Evolutionary conservation across 2,329 filamentous ascomycete genomes (phyloP).

Genomic region (Aspergillus sojae): DNA sequence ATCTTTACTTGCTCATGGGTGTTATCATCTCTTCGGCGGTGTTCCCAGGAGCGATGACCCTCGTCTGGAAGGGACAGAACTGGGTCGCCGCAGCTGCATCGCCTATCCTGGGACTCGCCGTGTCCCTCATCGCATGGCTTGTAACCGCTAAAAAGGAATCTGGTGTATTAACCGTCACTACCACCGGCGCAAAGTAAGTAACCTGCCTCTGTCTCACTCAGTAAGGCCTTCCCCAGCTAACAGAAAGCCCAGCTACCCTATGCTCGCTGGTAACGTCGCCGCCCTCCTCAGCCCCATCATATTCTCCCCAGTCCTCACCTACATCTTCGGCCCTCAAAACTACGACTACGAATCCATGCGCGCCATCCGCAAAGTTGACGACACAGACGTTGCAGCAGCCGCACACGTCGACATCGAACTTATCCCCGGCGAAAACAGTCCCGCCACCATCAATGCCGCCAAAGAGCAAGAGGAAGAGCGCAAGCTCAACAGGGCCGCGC

Average conservation of each 20-base stretch:
- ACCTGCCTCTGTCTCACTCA: not conserved
- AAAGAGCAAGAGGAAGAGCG: constrained; percentile 47
- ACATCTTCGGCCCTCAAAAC: constrained; percentile 68
- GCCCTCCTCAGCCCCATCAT: constrained; percentile 76
- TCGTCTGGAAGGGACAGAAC: constrained; percentile 81
- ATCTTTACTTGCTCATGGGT: constrained; percentile 87
- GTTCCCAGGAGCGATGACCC: constrained; percentile 76
- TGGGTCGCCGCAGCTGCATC: constrained; percentile 71
- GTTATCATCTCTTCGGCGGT: constrained; percentile 86
- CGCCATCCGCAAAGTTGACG: constrained; percentile 75
- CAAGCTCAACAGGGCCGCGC: constrained; percentile 57
- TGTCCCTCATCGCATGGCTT: constrained; percentile 74
- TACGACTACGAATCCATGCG: constrained; percentile 89
- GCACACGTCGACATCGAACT: constrained; percentile 69
- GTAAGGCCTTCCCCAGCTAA: constrained; percentile 8
- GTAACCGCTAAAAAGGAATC: constrained; percentile 73
- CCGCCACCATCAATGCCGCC: constrained; percentile 36
- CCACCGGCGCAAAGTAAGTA: constrained; percentile 72
- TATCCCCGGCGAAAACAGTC: constrained; percentile 54
- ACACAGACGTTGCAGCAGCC: constrained; percentile 68
- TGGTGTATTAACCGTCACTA: constrained; percentile 68
- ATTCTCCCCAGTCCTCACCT: constrained; percentile 75
- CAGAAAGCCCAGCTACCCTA: constrained; percentile 59
- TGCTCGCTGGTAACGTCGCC: constrained; percentile 84
- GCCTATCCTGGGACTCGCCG: constrained; percentile 69